Conservation (phyloP, 305 asterid genomes). For the Rubia occidens region DNA sequence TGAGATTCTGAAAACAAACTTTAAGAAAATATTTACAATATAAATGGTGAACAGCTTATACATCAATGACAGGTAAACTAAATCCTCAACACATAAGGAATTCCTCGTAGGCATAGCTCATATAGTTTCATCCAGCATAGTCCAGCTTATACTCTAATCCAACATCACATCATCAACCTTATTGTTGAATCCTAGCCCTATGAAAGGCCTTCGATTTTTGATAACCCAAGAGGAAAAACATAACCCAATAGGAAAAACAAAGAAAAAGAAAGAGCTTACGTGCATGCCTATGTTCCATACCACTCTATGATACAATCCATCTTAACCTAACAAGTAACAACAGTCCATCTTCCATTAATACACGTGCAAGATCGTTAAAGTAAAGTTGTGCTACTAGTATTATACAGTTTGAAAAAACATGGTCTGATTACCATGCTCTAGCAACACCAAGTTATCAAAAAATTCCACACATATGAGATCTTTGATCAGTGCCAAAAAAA, state of each 20-base stretch:
- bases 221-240: no score
- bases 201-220: background rate
- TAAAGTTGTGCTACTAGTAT: background rate
- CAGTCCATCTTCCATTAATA: no score
- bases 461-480: background rate
- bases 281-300: background rate
- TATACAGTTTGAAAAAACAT: background rate
- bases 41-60: background rate
- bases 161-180: background rate
- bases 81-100: background rate
- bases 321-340: background rate
- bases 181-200: background rate
- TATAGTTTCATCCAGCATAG: background rate
- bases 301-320: background rate
- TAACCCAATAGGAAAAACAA: background rate
- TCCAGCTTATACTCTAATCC: background rate
- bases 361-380: background rate
- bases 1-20: background rate
- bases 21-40: background rate
- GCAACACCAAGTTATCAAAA: background rate
- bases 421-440: no score
- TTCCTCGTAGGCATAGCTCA: background rate
- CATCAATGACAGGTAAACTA: background rate
- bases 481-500: background rate
- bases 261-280: background rate